Percentiles rank a stretch among this genome's conserved stretches.
Conservation (phyloP, 352 stramenopile genomes). For the Phytophthora sansomeana region DNA sequence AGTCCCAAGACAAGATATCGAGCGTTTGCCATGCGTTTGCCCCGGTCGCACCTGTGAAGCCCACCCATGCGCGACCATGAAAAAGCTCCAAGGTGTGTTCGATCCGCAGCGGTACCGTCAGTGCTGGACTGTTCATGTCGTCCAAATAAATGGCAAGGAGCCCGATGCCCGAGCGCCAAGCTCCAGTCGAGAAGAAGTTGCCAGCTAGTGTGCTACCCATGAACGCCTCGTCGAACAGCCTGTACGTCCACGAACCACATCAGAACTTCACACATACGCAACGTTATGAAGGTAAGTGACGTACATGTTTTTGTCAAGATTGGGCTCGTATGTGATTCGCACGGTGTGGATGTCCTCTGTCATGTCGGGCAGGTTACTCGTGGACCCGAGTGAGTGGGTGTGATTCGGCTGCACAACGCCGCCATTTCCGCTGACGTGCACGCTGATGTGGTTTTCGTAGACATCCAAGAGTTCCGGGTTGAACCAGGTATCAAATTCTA, state of each 20-base stretch:
- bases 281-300: constrained; percentile 6
- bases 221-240: constrained; percentile 71
- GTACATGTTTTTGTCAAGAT: constrained; percentile 70
- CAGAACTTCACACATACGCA: constrained; percentile 1
- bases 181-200: constrained; percentile 73
- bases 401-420: constrained; percentile 70
- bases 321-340: constrained; percentile 80
- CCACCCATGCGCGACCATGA: constrained; percentile 89
- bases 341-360: constrained; percentile 73
- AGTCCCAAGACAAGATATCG: constrained; percentile 88
- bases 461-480: constrained; percentile 88
- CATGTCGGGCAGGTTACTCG: constrained; percentile 80
- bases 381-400: constrained; percentile 75
- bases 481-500: constrained; percentile 95
- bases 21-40: constrained; percentile 88
- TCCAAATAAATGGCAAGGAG: constrained; percentile 90
- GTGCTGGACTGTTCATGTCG: constrained; percentile 76
- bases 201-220: constrained; percentile 59
- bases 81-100: constrained; percentile 81
- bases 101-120: constrained; percentile 90
- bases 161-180: constrained; percentile 71
- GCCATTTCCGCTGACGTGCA: constrained; percentile 68
- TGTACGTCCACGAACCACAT: constrained; percentile 26
- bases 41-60: constrained; percentile 93
- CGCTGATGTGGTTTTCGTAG: constrained; percentile 94